Evolutionary conservation across 2,329 filamentous ascomycete genomes (phyloP).

Genomic region (Gaeumannomyces tritici): DNA sequence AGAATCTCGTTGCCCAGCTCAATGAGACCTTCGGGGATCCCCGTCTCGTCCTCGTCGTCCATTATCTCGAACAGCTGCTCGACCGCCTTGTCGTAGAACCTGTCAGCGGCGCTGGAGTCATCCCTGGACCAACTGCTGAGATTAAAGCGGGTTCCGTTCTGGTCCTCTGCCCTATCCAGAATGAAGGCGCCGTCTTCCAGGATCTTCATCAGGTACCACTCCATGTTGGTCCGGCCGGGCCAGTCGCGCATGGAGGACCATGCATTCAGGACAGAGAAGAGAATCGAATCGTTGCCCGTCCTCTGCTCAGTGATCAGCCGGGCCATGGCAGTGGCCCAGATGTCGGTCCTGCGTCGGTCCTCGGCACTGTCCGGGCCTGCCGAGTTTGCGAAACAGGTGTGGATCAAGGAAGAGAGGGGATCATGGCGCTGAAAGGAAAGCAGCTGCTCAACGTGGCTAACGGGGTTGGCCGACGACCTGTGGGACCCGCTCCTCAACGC

Average conservation of each 20-base stretch:
- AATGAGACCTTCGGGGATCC: conserved; percentile 77
- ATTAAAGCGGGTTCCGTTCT: conserved; percentile 61
- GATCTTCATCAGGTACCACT: conserved; percentile 91
- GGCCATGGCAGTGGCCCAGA: conserved; percentile 84
- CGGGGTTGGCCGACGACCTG: conserved; percentile 24
- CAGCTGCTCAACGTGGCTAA: conserved; percentile 68
- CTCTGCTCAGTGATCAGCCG: conserved; percentile 71
- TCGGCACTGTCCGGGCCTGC: conserved; percentile 73
- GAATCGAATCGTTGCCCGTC: conserved; percentile 66
- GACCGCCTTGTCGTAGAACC: conserved; percentile 80
- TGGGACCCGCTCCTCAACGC: not conserved
- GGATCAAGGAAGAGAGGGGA: conserved; percentile 72
- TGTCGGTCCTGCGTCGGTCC: conserved; percentile 67
- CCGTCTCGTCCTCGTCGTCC: conserved; percentile 72
- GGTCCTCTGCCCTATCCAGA: conserved; percentile 74
- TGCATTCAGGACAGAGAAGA: conserved; percentile 76
- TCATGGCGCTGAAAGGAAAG: conserved; percentile 85
- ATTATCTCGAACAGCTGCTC: conserved; percentile 76
- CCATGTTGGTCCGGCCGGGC: conserved; percentile 81
- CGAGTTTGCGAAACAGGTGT: conserved; percentile 83
- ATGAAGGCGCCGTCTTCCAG: conserved; percentile 88
- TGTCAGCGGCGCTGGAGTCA: conserved; percentile 72
- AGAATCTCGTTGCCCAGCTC: conserved; percentile 80
- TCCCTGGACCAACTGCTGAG: conserved; percentile 65
- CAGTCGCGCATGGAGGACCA: conserved; percentile 84